phyloP scores from a whole-genome alignment of 345 rosid genomes.

The Moricandia arvensis region DNA sequence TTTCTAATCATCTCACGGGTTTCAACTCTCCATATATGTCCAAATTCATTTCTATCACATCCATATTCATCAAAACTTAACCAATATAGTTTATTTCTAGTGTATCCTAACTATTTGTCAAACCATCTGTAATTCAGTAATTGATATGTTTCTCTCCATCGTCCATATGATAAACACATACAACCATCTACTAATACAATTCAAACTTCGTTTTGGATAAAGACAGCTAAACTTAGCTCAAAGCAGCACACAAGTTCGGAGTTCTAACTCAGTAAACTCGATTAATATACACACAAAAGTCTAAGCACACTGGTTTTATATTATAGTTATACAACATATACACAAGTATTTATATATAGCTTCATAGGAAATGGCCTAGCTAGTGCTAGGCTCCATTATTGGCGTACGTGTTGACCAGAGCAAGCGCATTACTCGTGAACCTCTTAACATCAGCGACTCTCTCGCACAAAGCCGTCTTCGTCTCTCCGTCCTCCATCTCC shows the following conservation, averaged over 20 bases:
- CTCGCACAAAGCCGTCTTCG: slow-evolving; percentile 46
- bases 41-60: neutral
- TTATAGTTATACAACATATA: neutral
- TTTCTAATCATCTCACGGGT: neutral
- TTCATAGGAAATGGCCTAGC: neutral
- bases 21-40: neutral
- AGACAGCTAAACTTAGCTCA: neutral
- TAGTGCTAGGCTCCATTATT: slow-evolving; percentile 21
- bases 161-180: neutral
- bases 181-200: neutral
- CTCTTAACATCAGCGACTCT: slow-evolving; percentile 55
- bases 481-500: slow-evolving; percentile 51
- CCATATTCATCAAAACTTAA: neutral
- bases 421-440: slow-evolving; percentile 80
- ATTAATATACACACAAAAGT: neutral
- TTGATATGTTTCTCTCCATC: neutral
- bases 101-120: neutral
- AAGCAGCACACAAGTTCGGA: neutral
- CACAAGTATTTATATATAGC: slow-evolving; percentile 22
- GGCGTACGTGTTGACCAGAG: slow-evolving; percentile 44
- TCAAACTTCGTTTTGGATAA: neutral
- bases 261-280: neutral
- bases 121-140: neutral
- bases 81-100: neutral
- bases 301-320: neutral